Conservation (phyloP, 2,329 filamentous ascomycete species). For the Cryoendolithus antarcticus region DNA sequence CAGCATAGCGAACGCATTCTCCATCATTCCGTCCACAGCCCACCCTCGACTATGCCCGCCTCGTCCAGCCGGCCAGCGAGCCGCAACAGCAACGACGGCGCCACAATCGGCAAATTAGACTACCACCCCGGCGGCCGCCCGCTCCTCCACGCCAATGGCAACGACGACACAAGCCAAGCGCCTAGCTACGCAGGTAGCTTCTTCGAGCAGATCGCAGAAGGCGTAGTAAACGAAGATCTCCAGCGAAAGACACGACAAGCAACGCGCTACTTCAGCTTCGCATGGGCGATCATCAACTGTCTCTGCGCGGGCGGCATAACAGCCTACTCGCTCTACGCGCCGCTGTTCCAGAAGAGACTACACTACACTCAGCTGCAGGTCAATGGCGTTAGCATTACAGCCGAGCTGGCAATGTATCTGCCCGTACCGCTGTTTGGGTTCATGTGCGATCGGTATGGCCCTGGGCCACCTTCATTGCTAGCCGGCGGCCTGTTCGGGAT, state of each 20-base stretch:
- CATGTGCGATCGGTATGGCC: conserved; percentile 78
- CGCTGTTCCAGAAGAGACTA: conserved; percentile 73
- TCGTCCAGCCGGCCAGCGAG: conserved; percentile 5
- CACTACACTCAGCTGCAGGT: conserved; percentile 86
- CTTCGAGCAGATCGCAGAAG: conserved; percentile 48
- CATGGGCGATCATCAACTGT: conserved; percentile 48
- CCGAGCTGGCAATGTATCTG: conserved; percentile 79
- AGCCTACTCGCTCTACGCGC: conserved; percentile 87
- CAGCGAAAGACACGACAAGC: conserved; percentile 40
- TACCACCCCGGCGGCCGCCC: conserved; percentile 31
- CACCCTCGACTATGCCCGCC: conserved; percentile 3
- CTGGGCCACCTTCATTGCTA: conserved; percentile 61
- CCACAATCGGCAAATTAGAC: conserved; percentile 38
- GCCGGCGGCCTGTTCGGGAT: conserved; percentile 62
- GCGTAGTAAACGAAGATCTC: conserved; percentile 46
- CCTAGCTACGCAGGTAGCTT: conserved; percentile 40
- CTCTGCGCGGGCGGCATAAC: conserved; percentile 86
- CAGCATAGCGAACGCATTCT: too few relatives aligned
- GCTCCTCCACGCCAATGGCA: conserved; percentile 26
- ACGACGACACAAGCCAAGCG: conserved; percentile 27
- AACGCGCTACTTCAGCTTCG: conserved; percentile 44
- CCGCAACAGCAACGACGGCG: neutral
- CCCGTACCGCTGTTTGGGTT: conserved; percentile 85
- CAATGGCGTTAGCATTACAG: conserved; percentile 77
- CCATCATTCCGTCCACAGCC: too few relatives aligned